Evolutionary conservation across 2,329 filamentous ascomycete species (phyloP), one percentile per base, ranked within the genome.

Genomic region (Colletotrichum graminicola): DNA sequence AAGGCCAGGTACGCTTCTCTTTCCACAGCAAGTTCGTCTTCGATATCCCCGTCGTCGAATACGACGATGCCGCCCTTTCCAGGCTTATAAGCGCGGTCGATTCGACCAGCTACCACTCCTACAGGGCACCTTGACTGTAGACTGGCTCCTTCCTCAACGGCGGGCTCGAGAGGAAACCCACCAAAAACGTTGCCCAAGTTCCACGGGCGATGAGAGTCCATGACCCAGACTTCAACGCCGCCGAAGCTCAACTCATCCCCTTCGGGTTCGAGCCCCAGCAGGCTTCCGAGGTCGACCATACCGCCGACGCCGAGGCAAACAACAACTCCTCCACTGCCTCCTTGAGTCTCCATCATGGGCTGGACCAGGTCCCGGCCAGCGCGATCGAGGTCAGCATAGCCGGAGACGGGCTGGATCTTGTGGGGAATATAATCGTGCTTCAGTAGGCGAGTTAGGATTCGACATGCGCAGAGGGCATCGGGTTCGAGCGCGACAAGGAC

Each of bases 401-500:
- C 96, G 26, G 94, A 90, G 66, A 99, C 92, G 1, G 96, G 96
- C 78, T 98, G 94, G 78, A 98, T 97, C 83, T 98, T 98, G 84
- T 98, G 95, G 18, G 93, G 93, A 76, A 99, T 97, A 79, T 97
- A 98, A 85, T 99, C 96, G 86, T 95, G 93, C 83, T 97, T 98
- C 72, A 99, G 87, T n/a, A 99, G 88, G 62, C 92, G 89, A 3
- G 95, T 97, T 59, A 99, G 90, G 73, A 99, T 98, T 73, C 95
- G 94, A 80, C 94, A 97, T 73, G 95, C 96, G 82, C 95, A 98
- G 73, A 99, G 90, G 74, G 96, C 93, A 84, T 99, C 96, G 66
- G 96, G 94, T 79, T 98, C 95, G 79, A 98, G 93, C 45, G 95
- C 93, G 74, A 95, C 95, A 67, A 99, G 92, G 74, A 99, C 90